Conservation (phyloP, 441 rosid species). For the Pelargonium fulgidum region DNA sequence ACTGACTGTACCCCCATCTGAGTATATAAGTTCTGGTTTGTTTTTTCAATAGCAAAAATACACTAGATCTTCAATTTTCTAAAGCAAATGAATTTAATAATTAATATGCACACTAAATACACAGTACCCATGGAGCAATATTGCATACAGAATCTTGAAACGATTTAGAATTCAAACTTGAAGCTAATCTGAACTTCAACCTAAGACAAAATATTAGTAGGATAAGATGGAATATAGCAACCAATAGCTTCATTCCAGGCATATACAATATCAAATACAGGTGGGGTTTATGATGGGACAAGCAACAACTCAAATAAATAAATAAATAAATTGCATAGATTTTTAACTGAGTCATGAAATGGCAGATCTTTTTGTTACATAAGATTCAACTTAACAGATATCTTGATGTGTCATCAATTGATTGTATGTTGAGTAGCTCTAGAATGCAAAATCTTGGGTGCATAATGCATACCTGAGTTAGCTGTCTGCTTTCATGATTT, state of each 20-base stretch:
- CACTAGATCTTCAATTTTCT: too few relatives aligned
- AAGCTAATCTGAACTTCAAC: not conserved
- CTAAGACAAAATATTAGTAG: not conserved
- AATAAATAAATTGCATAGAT: not conserved
- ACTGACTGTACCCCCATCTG: too few relatives aligned
- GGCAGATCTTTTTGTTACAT: not conserved
- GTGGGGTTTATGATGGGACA: too few relatives aligned
- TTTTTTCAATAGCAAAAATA: too few relatives aligned
- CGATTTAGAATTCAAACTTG: not conserved
- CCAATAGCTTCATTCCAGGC: too few relatives aligned
- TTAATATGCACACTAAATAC: not conserved
- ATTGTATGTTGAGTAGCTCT: not conserved
- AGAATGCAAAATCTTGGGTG: slow-evolving; percentile 1
- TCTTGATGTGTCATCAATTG: not conserved
- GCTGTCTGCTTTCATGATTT: slow-evolving; percentile 97
- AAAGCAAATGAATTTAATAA: too few relatives aligned
- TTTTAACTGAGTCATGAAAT: not conserved
- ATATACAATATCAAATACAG: not conserved
- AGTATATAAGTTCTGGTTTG: too few relatives aligned
- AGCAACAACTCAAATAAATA: too few relatives aligned
- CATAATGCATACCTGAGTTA: slow-evolving; percentile 68
- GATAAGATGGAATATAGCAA: not conserved
- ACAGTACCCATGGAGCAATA: not conserved
- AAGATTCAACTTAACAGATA: not conserved
- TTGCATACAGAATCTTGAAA: not conserved